Conservation (phyloP, 768 basidiomycete genomes). For the Mycena olivaceomarginata region DNA sequence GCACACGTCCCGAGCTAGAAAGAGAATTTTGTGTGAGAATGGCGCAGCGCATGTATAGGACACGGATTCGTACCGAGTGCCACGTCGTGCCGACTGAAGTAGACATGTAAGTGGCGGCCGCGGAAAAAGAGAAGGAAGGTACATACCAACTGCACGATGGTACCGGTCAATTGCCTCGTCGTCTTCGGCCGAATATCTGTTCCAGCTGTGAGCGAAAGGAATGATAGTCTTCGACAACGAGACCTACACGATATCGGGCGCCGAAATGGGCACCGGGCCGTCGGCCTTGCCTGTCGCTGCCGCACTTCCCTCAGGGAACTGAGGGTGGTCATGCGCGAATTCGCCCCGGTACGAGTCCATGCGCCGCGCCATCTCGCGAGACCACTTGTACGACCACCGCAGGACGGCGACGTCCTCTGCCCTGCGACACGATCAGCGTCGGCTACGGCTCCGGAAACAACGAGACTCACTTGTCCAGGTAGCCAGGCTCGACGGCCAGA, state of each 20-base stretch:
- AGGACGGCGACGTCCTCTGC: conserved; percentile 53
- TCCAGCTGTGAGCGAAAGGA: neutral
- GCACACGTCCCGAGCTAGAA: conserved; percentile 70
- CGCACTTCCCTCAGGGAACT: conserved; percentile 27
- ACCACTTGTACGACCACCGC: conserved; percentile 60
- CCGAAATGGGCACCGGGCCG: conserved; percentile 42
- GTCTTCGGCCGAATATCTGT: conserved; percentile 45
- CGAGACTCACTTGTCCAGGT: conserved; percentile 56
- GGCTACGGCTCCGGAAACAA: neutral
- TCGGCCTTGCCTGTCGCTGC: conserved; percentile 18
- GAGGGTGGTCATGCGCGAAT: conserved; percentile 32
- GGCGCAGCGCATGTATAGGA: too few species aligned
- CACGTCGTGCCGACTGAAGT: conserved; percentile 35
- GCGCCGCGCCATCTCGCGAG: conserved; percentile 63
- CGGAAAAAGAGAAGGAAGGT: neutral
- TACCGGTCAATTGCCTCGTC: conserved; percentile 47
- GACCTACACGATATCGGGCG: conserved; percentile 44
- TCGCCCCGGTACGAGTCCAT: conserved; percentile 54
- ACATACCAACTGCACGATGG: conserved; percentile 36
- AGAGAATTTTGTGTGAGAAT: neutral
- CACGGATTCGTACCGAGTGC: conserved; percentile 34
- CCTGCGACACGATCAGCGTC: conserved; percentile 13
- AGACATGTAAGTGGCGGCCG: neutral
- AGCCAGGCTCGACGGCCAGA: conserved; percentile 57
- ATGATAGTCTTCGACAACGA: neutral